phyloP scores from a whole-genome alignment of 305 asterid species.

The Striga hermonthica region DNA sequence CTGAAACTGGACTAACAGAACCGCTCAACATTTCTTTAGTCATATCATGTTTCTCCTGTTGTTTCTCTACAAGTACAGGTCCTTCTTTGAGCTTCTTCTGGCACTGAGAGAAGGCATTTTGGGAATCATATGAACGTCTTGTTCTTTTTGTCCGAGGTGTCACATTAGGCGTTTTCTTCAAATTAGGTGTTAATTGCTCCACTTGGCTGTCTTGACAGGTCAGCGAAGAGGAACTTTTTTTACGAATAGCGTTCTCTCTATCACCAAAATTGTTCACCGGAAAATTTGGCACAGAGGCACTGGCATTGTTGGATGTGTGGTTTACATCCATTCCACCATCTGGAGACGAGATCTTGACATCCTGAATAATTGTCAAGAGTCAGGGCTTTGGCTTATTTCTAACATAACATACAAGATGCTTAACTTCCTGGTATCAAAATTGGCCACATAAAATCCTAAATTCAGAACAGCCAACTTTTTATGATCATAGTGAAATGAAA shows the following conservation, averaged over 20 bases:
- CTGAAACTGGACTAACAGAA: conserved; percentile 40
- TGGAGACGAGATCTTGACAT: conserved; percentile 33
- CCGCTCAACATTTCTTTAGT: conserved; percentile 28
- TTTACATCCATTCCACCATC: conserved; percentile 35
- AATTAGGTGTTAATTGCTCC: conserved; percentile 31
- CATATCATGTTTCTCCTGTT: conserved; percentile 32
- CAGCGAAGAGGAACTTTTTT: neutral
- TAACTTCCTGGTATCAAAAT: no score
- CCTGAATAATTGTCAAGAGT: conserved; percentile 37
- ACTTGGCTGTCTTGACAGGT: conserved; percentile 24
- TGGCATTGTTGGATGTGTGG: conserved; percentile 26
- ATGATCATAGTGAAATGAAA: no score
- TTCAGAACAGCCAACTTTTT: no score
- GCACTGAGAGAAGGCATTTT: conserved; percentile 31
- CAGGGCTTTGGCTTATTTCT: no score
- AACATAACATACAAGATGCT: no score
- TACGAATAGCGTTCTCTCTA: no score
- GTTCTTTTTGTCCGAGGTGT: conserved; percentile 30
- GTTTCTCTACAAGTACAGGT: conserved; percentile 22
- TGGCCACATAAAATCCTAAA: no score
- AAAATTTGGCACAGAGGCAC: conserved; percentile 22
- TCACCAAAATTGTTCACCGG: conserved; percentile 30
- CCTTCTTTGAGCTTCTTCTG: conserved; percentile 39
- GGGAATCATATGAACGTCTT: conserved; percentile 28
- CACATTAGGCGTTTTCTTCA: conserved; percentile 33